Base-by-base conservation (phyloP, 176 grass and related monocot genomes). In the Aegilops umbellulata region DNA sequence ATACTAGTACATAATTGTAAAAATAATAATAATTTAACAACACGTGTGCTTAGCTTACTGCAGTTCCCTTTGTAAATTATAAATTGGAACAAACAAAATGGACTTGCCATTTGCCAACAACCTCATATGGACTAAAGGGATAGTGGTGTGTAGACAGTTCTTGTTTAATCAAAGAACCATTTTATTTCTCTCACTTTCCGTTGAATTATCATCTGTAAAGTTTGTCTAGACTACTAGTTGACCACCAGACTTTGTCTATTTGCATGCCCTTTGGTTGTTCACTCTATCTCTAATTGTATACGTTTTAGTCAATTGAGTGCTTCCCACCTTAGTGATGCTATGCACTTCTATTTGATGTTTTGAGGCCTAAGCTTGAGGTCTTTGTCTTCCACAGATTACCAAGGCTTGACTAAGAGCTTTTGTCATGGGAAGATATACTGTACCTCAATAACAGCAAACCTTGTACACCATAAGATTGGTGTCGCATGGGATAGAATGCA, bases 351-450 rank as follows among this genome's bases (percentile, higher is more conserved):
- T 11, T 51, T 27, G 55, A 79, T 74, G 42, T 74, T 80, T 42
- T 34, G 13, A 35, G 74, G 44, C 42, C 74, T 80, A 75, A 87
- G 46, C n/a, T 24, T 16, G 2, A 83, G 13, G 19, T 83, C 4
- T 53, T 42, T 65, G 49, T 81, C 77, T 84, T 86, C 20, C 77
- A 80, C 78, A 98, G 96, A 98, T 91, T 95, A 98, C 76, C 93
- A 95, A 84, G 96, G 93, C 47, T 83, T 98, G 81, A 98, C 93
- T 84, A 95, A 78, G 90, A 95, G 91, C 55, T 98, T 98, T 75
- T 98, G 90, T 69, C 93, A 94, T 89, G 96, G 96, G 75, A 98
- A 92, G 76, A 95, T 95, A 77, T 91, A 94, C 84, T 98, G 96
- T 86, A 95, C 96, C 23, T 89, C 93, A 86, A 90, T 98, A 82